Conservation (phyloP, 257 asterid species). For the Misopates orontium region DNA sequence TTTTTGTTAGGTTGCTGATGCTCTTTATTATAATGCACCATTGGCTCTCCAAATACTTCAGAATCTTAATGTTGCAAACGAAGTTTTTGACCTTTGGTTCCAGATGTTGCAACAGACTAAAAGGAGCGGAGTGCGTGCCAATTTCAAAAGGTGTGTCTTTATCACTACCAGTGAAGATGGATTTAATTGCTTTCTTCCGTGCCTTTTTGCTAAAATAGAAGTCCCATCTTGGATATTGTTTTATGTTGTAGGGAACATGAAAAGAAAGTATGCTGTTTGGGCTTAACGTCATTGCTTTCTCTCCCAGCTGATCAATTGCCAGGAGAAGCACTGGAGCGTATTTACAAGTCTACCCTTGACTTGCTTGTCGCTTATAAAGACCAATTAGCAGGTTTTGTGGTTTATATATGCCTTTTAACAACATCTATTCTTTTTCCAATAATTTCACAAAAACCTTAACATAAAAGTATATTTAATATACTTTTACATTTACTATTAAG, state of each 20-base stretch:
- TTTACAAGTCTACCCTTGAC: slow-evolving; percentile 84
- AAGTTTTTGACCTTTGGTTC: slow-evolving; percentile 94
- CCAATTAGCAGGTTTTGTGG: slow-evolving; percentile 78
- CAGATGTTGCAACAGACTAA: slow-evolving; percentile 89
- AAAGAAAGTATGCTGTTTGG: slow-evolving; percentile 93
- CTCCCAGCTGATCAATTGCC: slow-evolving; percentile 91
- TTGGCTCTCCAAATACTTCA: slow-evolving; percentile 74
- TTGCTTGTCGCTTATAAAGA: slow-evolving; percentile 95
- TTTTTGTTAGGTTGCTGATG: slow-evolving; percentile 84
- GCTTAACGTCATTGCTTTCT: slow-evolving; percentile 89
- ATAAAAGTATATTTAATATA: not conserved
- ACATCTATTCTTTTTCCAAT: not conserved
- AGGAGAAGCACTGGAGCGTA: slow-evolving; percentile 83
- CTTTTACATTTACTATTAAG: not conserved
- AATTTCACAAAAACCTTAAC: not conserved
- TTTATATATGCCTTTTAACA: slow-evolving; percentile 21
- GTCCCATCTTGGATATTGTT: no score
- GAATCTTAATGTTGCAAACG: slow-evolving; percentile 83
- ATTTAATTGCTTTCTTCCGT: no score
- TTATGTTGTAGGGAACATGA: no score
- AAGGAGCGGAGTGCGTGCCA: slow-evolving; percentile 70
- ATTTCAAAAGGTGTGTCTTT: slow-evolving; percentile 71
- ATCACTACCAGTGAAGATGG: no score
- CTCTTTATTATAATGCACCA: slow-evolving; percentile 81
- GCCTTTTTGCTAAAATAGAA: no score